phyloP scores from a whole-genome alignment of 768 basidiomycete species.

The Boletus rubroflammeus region DNA sequence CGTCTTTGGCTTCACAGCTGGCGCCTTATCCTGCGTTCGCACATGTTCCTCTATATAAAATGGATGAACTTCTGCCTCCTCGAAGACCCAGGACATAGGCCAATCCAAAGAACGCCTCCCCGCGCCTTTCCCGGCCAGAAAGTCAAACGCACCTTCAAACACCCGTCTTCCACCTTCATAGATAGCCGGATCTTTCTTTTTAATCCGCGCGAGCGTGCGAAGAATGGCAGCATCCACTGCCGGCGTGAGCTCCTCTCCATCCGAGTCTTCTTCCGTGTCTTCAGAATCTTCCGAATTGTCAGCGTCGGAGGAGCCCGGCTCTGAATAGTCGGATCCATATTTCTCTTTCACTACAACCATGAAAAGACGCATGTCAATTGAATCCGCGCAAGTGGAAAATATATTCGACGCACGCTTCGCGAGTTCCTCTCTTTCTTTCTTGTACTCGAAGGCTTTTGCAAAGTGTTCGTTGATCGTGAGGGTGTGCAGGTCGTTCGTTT shows the following conservation, averaged over 20 bases:
- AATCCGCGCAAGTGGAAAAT: neutral
- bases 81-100: neutral
- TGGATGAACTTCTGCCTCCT: neutral
- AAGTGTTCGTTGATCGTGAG: conserved; percentile 72
- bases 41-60: conserved; percentile 59
- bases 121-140: neutral
- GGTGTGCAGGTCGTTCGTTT: conserved; percentile 41
- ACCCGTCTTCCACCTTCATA: conserved; percentile 70
- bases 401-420: conserved; percentile 54
- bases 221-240: conserved; percentile 92
- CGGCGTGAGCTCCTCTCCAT: conserved; percentile 92
- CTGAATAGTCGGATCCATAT: conserved; percentile 71
- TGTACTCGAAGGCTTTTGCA: conserved; percentile 79
- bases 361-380: neutral
- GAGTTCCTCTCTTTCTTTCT: conserved; percentile 84
- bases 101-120: neutral
- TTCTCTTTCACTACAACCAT: conserved; percentile 69
- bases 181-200: conserved; percentile 77
- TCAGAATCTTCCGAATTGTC: conserved; percentile 58
- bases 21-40: conserved; percentile 34
- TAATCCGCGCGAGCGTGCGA: conserved; percentile 82
- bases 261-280: conserved; percentile 86
- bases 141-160: conserved; percentile 64
- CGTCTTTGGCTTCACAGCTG: conserved; percentile 21
- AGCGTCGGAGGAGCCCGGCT: conserved; percentile 5